These are phyloP conservation scores for Sporodiniella umbellata DNA, from an alignment of 371 early-diverging fungal genomes.

Conservation along the genomic window DNA sequence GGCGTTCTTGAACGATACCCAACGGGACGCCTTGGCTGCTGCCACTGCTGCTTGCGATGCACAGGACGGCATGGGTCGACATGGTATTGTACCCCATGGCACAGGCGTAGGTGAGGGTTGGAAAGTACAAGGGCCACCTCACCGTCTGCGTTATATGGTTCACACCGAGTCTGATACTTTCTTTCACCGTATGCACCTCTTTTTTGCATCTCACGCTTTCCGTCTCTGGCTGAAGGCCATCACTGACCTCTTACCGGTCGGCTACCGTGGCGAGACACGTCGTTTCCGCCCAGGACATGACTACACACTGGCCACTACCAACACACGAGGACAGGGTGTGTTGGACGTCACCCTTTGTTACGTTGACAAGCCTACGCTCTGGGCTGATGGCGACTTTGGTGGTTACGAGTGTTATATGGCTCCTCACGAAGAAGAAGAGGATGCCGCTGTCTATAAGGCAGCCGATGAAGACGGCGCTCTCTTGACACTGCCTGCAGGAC, in stretches of 20 bases:
- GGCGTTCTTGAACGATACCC: conserved; percentile 50
- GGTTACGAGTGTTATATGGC: conserved; percentile 79
- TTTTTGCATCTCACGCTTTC: conserved; percentile 30
- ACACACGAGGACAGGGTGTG: conserved; percentile 9
- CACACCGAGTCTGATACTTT: conserved; percentile 17
- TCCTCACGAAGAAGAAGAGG: conserved; percentile 59
- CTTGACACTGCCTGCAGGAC: conserved; percentile 61
- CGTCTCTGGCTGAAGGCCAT: conserved; percentile 43
- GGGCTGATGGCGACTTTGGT: conserved; percentile 63
- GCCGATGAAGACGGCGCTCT: conserved; percentile 59
- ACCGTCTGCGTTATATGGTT: conserved; percentile 52
- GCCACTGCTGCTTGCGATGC: conserved; percentile 33
- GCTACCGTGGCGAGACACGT: conserved; percentile 39
- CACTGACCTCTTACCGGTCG: conserved; percentile 23
- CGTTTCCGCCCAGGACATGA: conserved; percentile 73
- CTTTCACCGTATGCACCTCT: conserved; percentile 7
- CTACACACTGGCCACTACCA: conserved; percentile 55
- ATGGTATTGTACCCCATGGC: conserved; percentile 45
- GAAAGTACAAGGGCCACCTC: conserved; percentile 54
- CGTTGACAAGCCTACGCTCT: conserved; percentile 27
- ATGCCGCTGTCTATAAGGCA: conserved; percentile 66
- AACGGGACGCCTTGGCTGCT: conserved; percentile 29
- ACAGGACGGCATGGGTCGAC: conserved; percentile 18
- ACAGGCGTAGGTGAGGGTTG: conserved; percentile 50
- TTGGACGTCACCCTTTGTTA: conserved; percentile 61